These are phyloP conservation scores for Alternaria brassicae DNA, from an alignment of 2,329 filamentous ascomycete species.

Conservation along the genomic window DNA sequence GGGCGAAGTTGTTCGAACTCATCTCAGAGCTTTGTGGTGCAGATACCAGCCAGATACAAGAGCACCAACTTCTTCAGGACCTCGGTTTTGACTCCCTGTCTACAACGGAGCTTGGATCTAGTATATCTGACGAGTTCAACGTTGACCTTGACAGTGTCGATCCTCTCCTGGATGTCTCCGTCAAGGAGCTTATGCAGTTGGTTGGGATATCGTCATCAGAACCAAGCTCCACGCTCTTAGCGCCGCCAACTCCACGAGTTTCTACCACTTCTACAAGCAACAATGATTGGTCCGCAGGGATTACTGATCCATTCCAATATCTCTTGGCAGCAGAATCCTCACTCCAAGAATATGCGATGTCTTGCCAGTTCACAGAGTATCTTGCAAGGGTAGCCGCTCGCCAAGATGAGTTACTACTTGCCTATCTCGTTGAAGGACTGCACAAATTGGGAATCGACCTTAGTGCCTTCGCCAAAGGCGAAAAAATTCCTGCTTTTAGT, in stretches of 20 bases:
- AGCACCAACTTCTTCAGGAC: constrained; percentile 10
- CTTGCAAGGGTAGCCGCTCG: constrained; percentile 5
- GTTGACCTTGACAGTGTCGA: constrained; percentile 8
- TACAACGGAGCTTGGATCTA: constrained; percentile 14
- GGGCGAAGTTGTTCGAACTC: constrained; percentile 5
- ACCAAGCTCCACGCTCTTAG: neutral
- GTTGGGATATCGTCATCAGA: neutral
- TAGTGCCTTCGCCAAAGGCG: neutral
- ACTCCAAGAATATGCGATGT: neutral
- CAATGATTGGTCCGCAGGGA: neutral
- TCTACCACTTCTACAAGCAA: neutral
- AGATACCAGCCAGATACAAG: constrained; percentile 3
- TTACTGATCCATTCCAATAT: constrained; percentile 7
- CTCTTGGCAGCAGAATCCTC: constrained; percentile 5
- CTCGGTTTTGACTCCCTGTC: constrained; percentile 21
- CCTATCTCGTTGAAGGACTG: constrained; percentile 25
- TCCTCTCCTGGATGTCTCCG: constrained; percentile 11
- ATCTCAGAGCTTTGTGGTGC: constrained; percentile 13
- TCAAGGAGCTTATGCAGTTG: constrained; percentile 6
- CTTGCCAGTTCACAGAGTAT: constrained; percentile 15
- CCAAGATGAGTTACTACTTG: constrained; percentile 21
- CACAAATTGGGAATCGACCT: constrained; percentile 16
- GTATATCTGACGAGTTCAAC: constrained; percentile 10
- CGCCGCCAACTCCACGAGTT: neutral
- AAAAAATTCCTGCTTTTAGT: constrained; percentile 4